Evolutionary conservation across 2,329 filamentous ascomycete species (phyloP), one percentile per base, ranked within the genome.

Genomic region (Colletotrichum tanaceti): DNA sequence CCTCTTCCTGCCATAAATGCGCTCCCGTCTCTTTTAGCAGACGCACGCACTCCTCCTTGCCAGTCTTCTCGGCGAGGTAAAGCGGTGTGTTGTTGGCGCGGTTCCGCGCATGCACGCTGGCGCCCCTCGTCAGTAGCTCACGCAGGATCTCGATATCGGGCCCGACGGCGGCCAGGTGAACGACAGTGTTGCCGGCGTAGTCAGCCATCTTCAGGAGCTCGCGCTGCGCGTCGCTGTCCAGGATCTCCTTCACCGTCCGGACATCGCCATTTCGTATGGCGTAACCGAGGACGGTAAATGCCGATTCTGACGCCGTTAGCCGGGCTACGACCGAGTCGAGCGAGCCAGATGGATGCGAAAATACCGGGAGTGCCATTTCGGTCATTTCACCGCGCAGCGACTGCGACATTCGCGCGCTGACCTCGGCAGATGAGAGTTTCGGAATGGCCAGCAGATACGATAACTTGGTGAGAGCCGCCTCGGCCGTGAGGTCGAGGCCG

Each of bases 381-480:
- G 93, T 97, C 80, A 97, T 88, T 81, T 98, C 94, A 53, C 94
- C 94, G 58, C 93, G 88, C 24, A 97, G 84, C 13, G 91, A 93
- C 28, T 86, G 80, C 7, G 91, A 89, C 88, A 97, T 97, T 70
- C 86, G 85, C 70, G 83, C 84, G 4, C 89, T 85, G 35, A 97
- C 89, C 24, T 93, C 90, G 61, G 86, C 82, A 9, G 87, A 84
- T 0, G 86, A 85, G n/a, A 91, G 83, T 39, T 84, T 85, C 1
- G 91, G 89, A 4, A 86, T 78, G 5, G 92, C 91, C 20, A 97
- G 86, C 3, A 97, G 86, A 77, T 97, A 97, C 1, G 93, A 93
- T 35, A 98, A 86, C 79, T 98, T 98, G 22, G 94, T 96, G 73
- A 97, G 87, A 6, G 94, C 94, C 3, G 93, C 94, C 81, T 98